Evolutionary conservation across 2,329 filamentous ascomycete genomes (phyloP), one percentile per base, ranked within the genome.

Genomic region (Fusarium sp.): DNA sequence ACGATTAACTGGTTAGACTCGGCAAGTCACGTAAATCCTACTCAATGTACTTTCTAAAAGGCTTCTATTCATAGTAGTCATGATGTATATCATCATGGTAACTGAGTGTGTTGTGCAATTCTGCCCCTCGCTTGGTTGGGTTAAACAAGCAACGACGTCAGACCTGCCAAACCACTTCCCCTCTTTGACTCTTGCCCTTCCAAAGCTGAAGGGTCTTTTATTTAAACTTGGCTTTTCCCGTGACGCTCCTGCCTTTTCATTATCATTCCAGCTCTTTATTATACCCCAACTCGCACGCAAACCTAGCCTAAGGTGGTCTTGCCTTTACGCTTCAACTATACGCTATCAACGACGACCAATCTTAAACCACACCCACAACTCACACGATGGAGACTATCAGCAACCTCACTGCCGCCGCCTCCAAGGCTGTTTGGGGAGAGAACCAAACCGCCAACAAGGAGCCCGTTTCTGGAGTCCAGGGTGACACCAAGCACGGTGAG

Each of bases 391-490:
- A 93, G 66, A 87, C 89, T 37, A 83, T 93, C 74, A 90, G 83
- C 80, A 88, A 84, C 78, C 82, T 89, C 56, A 85, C 79, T 18
- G 77, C 77, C 4, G 79, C 81, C 9, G 83, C 82, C 42, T 80
- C 78, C 55, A 83, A 80, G 60, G 81, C 78, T 35, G 81, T 85
- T 60, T 85, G 82, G 81, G 83, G 83, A 73, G 82, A 75, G 69
- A 82, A 80, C 82, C 73, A 80, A 32, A 60, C 78, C 15, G 23
- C 54, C 27, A 76, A 79, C 48, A 78, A 82, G 49, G 93, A 97
- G 82, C 93, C 93, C 20, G 80, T 94, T 46, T 92, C 92, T 23
- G 93, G 93, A 26, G 83, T 89, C 55, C 83, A 86, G 62, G 93
- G 93, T 41, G 83, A 91, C 78, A 91, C 92, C 7, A 86, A 86